phyloP scores from a whole-genome alignment of 768 basidiomycete genomes.

The Lentinula raphanica region DNA sequence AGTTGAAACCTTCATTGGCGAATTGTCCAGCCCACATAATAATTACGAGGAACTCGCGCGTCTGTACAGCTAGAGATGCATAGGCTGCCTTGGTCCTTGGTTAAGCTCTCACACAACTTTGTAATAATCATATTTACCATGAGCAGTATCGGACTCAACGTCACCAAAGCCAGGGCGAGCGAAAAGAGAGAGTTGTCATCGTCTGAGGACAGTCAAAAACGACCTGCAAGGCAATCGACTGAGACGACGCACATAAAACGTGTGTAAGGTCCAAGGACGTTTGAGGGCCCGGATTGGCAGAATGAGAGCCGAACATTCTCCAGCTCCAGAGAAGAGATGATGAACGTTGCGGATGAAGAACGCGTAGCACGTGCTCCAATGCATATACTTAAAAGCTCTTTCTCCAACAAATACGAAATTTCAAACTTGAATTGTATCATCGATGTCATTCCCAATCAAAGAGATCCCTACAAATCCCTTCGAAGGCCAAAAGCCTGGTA shows the following conservation, averaged over 20 bases:
- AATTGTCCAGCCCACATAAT: slow-evolving; percentile 83
- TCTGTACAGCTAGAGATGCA: slow-evolving; percentile 66
- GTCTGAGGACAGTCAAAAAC: slow-evolving; percentile 32
- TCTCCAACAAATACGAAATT: no score
- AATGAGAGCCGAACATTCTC: neutral
- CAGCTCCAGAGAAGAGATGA: neutral
- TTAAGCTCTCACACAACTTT: neutral
- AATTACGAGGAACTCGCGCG: slow-evolving; percentile 74
- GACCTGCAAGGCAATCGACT: slow-evolving; percentile 3
- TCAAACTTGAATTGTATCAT: neutral
- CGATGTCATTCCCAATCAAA: slow-evolving; percentile 49
- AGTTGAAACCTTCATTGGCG: slow-evolving; percentile 65
- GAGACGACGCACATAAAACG: slow-evolving; percentile 48
- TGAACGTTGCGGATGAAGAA: neutral
- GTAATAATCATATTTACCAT: slow-evolving; percentile 42
- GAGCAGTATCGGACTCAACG: slow-evolving; percentile 64
- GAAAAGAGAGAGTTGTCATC: slow-evolving; percentile 57
- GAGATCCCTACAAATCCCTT: slow-evolving; percentile 80
- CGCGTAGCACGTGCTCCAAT: neutral
- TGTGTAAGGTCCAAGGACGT: slow-evolving; percentile 62
- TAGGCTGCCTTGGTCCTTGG: slow-evolving; percentile 59
- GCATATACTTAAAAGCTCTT: neutral
- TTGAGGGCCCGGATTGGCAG: slow-evolving; percentile 23
- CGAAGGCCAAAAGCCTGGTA: slow-evolving; percentile 95
- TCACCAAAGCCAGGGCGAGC: slow-evolving; percentile 54